Evolutionary conservation across 768 basidiomycete genomes (phyloP).

Genomic region (Rhodosporidiobolus sp.): DNA sequence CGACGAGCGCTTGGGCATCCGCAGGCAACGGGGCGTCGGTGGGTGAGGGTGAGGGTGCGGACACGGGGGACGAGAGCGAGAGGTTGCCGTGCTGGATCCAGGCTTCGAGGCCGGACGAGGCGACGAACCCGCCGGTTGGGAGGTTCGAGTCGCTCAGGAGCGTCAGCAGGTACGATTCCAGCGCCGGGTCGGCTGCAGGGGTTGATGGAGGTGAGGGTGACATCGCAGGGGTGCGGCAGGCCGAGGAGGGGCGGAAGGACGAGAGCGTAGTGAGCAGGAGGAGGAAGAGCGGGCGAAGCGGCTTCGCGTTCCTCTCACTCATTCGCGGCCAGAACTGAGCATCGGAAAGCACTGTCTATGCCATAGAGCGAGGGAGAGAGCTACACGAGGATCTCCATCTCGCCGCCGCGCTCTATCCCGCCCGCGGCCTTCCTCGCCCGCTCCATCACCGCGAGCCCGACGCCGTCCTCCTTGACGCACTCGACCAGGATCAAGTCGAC

Average conservation of each 20-base stretch:
- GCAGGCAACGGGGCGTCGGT: not conserved
- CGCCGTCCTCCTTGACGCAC: constrained; percentile 70
- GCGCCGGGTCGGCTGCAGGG: not conserved
- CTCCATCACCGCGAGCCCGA: constrained; percentile 94
- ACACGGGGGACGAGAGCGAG: not conserved
- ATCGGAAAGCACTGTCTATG: not conserved
- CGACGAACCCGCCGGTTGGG: constrained; percentile 94
- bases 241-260: not conserved
- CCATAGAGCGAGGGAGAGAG: not conserved
- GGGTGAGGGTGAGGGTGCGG: not conserved
- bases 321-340: not conserved
- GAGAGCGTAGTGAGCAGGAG: not conserved
- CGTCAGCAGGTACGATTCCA: constrained; percentile 67
- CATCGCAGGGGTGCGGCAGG: not conserved
- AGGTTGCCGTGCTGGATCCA: constrained; percentile 80
- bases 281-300: not conserved
- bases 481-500: constrained; percentile 83
- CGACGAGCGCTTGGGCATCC: constrained; percentile 44
- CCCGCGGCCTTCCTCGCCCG: constrained; percentile 84
- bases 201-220: not conserved
- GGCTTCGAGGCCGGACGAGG: constrained; percentile 88
- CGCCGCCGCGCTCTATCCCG: constrained; percentile 33
- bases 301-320: not conserved
- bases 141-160: constrained; percentile 68
- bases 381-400: constrained; percentile 7